Evolutionary conservation across 148 eudicot genomes (phyloP).

Genomic region (Chenopodium formosanum): DNA sequence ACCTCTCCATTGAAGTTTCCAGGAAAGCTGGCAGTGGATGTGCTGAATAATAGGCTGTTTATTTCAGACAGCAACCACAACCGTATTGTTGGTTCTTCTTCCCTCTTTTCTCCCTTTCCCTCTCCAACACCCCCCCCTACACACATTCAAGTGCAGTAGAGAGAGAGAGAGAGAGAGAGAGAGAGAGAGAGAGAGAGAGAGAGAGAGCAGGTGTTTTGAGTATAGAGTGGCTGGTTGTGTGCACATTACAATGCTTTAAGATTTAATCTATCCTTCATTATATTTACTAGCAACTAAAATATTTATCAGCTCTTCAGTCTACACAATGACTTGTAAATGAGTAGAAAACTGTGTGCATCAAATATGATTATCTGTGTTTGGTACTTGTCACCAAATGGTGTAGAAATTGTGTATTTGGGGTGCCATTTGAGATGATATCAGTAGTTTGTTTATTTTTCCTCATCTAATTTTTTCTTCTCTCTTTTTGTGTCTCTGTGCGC

Average conservation of each 20-base stretch:
- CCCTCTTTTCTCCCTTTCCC: background rate
- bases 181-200: background rate
- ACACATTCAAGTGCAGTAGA: background rate
- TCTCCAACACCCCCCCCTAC: background rate
- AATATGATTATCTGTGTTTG: background rate
- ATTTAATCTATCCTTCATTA: background rate
- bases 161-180: background rate
- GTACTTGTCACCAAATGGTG: background rate
- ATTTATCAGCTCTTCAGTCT: no score
- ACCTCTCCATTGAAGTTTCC: conserved; percentile 95
- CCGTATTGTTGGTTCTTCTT: conserved; percentile 66
- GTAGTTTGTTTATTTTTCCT: background rate
- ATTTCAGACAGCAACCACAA: conserved; percentile 97
- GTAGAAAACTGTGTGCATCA: background rate
- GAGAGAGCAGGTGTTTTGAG: background rate
- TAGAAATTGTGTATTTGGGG: background rate
- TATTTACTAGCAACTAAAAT: background rate
- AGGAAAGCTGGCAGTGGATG: conserved; percentile 88
- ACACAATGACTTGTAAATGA: background rate
- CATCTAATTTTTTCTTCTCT: background rate
- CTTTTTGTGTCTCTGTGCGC: background rate
- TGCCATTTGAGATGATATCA: background rate
- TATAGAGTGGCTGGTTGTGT: background rate
- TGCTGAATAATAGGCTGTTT: conserved; percentile 78
- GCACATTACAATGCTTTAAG: background rate